Evolutionary conservation across 2,329 filamentous ascomycete species (phyloP).

Genomic region (Calonectria pauciramosa): DNA sequence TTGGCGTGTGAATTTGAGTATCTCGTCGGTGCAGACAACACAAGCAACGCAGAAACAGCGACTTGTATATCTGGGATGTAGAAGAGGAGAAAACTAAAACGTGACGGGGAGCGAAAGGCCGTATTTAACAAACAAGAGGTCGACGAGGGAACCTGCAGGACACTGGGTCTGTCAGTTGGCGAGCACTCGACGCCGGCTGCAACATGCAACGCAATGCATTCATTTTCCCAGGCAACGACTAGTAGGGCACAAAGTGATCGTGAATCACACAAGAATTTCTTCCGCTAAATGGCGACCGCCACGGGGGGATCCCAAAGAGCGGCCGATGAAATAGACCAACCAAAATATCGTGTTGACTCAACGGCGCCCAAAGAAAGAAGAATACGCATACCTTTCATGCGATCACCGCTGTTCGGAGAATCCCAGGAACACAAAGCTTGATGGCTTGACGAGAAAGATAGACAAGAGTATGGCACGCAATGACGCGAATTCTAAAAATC

Average conservation of each 20-base stretch:
- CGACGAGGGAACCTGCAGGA: slow-evolving; percentile 5
- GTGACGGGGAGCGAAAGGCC: background rate
- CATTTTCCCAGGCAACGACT: background rate
- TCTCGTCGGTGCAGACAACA: background rate
- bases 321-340: background rate
- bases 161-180: slow-evolving; percentile 16
- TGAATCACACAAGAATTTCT: background rate
- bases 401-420: background rate
- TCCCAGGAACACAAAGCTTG: background rate
- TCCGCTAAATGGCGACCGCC: background rate
- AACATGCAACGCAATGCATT: background rate
- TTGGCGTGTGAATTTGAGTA: background rate
- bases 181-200: background rate
- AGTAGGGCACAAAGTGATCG: background rate
- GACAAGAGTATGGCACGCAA: background rate
- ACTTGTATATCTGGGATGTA: background rate
- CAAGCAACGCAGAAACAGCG: background rate
- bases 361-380: background rate
- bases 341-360: background rate
- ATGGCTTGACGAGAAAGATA: background rate
- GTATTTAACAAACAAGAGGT: slow-evolving; percentile 19
- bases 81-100: background rate
- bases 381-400: background rate
- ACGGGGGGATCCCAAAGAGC: no score
- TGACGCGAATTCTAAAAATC: background rate